Base-by-base conservation (phyloP, 2,329 filamentous ascomycete genomes). In the Orbilia javanica region DNA sequence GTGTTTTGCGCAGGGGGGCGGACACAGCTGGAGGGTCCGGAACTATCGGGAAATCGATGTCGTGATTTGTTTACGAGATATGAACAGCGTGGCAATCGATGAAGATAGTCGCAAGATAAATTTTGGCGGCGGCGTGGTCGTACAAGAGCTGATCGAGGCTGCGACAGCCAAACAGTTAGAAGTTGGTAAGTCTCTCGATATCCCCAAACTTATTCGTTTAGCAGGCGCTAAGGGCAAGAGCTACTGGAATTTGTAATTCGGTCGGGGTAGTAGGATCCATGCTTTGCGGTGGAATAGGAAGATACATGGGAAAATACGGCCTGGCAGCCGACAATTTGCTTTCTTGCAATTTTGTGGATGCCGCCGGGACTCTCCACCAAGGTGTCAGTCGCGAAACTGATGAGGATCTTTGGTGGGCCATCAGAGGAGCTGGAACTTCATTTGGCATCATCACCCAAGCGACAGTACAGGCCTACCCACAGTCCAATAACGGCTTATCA, bases 361-460 rank as follows among this genome's bases (percentile, higher is more conserved):
- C 85, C 8, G 80, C 83, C 46, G 85, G 85, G 76, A 22, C 79
- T 84, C 5, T 82, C 85, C 10, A 83, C 79, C 0, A 83, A 76
- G 75, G 81, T 44, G 64, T 81, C n/a, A 82, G 79, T 4, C 80
- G 81, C 34, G 81, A 68, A 3, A 65, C 72, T 80, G 60, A 4
- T 78, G 0, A 83, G 84, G 69, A 82, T 85, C 10, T 85, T 84
- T 81, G 85, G 84, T 85, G 85, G 84, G 1, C 70, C 85, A 4
- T 78, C 7, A 82, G 84, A 0, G 85, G 85, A 7, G 85, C 85
- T 0, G 85, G 85, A 0, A 81, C 82, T 29, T 85, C 84, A 64
- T 86, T 87, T 71, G 86, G 85, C 22, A 84, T 86, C 27, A 84
- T 85, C 0, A 85, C 84, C 0, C 81, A 82, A 11, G 86, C 86